Evolutionary conservation across 176 grass and related monocot genomes (phyloP).

Genomic region (Chrysopogon serrulatus): DNA sequence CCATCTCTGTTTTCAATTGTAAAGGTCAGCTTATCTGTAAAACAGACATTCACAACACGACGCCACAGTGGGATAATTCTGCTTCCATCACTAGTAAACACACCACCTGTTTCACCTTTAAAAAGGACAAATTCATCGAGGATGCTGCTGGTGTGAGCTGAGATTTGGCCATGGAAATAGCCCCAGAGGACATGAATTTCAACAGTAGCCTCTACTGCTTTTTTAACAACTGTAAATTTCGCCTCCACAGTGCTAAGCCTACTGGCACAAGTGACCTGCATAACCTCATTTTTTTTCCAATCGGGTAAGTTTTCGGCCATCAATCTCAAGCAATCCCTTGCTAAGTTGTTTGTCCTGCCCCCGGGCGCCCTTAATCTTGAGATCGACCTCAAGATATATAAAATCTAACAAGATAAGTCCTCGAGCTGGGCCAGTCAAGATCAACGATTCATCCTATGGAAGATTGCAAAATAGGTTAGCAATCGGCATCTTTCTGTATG

Average conservation of each 20-base stretch:
- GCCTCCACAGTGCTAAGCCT: neutral
- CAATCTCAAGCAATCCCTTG: neutral
- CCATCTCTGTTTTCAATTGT: neutral
- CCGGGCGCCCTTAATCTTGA: neutral
- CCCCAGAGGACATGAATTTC: neutral
- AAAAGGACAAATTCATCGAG: neutral
- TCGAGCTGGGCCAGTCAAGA: no score
- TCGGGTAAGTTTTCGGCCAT: neutral
- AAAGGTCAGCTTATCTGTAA: neutral
- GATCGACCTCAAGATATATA: neutral
- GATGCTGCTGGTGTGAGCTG: neutral
- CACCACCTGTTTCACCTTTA: neutral
- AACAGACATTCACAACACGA: neutral
- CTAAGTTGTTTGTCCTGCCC: neutral
- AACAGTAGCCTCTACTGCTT: neutral
- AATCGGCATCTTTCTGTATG: neutral
- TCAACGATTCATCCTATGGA: no score
- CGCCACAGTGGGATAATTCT: neutral
- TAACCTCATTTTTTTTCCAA: neutral
- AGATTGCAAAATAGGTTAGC: neutral
- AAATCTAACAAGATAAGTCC: no score
- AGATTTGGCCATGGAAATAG: neutral
- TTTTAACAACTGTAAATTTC: neutral
- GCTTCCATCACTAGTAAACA: neutral
- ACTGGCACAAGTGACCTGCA: neutral